Conservation (phyloP, 2,329 filamentous ascomycete species). For the Cadophora sp. region DNA sequence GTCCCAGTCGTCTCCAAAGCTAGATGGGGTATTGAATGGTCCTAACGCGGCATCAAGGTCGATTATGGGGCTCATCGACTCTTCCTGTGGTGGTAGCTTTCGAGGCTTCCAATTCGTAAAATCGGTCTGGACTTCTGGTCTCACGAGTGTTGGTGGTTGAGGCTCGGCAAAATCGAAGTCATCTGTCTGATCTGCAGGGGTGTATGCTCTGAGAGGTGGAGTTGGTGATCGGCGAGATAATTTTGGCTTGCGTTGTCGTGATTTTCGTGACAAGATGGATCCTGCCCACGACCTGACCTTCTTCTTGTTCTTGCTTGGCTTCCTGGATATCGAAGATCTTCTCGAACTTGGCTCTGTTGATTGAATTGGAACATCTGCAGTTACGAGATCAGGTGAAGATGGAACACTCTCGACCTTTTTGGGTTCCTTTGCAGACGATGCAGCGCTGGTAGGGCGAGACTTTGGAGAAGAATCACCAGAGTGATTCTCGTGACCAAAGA, state of each 20-base stretch:
- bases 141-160: conserved; percentile 24
- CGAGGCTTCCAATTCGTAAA: conserved; percentile 49
- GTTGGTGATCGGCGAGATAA: conserved; percentile 50
- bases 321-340: conserved; percentile 42
- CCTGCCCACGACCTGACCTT: conserved; percentile 73
- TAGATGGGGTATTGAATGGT: conserved; percentile 83
- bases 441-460: conserved; percentile 52
- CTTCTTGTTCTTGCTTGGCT: conserved; percentile 64
- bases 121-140: conserved; percentile 37
- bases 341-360: conserved; percentile 40
- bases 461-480: conserved; percentile 54
- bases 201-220: conserved; percentile 49
- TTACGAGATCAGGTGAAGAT: conserved; percentile 23
- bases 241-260: conserved; percentile 53
- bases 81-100: conserved; percentile 54
- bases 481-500: conserved; percentile 42
- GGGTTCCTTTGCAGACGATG: conserved; percentile 49
- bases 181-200: conserved; percentile 38
- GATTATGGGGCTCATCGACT: conserved; percentile 80
- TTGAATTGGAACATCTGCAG: conserved; percentile 36
- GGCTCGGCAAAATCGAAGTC: conserved; percentile 34
- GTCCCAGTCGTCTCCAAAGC: conserved; percentile 69
- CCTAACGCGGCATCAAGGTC: conserved; percentile 93
- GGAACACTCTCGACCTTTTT: conserved; percentile 38
- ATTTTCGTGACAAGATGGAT: conserved; percentile 56